phyloP scores from a whole-genome alignment of 345 rosid genomes.

The Mangifera indica region DNA sequence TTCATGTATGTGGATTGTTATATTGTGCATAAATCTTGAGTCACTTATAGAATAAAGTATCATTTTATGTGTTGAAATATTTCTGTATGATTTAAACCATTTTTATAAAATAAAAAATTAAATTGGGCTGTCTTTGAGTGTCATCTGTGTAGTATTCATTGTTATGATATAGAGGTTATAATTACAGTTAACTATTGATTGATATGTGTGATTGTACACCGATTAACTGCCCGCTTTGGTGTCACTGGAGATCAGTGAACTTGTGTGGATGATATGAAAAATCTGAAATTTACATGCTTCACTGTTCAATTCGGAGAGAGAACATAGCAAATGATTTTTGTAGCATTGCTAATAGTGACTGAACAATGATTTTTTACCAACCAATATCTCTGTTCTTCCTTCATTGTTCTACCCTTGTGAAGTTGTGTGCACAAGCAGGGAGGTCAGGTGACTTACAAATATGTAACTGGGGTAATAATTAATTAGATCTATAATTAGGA shows the following conservation, averaged over 20 bases:
- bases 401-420: too few species aligned
- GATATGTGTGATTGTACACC: too few species aligned
- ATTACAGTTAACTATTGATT: not conserved
- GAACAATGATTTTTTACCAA: not conserved
- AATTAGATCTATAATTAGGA: too few species aligned
- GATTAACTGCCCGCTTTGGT: not conserved
- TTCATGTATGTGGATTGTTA: not conserved
- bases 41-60: not conserved
- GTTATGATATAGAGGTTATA: too few species aligned
- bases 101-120: too few species aligned
- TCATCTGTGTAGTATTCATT: not conserved
- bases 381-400: not conserved
- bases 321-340: not conserved
- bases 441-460: not conserved
- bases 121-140: not conserved
- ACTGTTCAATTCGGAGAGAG: not conserved
- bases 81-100: not conserved
- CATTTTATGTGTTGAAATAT: too few species aligned
- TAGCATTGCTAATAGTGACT: too few species aligned
- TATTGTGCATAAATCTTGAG: not conserved
- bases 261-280: not conserved
- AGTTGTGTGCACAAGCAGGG: too few species aligned
- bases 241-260: too few species aligned
- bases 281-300: not conserved
- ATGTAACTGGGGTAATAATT: not conserved